Evolutionary conservation across 2,329 filamentous ascomycete species (phyloP).

Genomic region (Rutstroemia sp.): DNA sequence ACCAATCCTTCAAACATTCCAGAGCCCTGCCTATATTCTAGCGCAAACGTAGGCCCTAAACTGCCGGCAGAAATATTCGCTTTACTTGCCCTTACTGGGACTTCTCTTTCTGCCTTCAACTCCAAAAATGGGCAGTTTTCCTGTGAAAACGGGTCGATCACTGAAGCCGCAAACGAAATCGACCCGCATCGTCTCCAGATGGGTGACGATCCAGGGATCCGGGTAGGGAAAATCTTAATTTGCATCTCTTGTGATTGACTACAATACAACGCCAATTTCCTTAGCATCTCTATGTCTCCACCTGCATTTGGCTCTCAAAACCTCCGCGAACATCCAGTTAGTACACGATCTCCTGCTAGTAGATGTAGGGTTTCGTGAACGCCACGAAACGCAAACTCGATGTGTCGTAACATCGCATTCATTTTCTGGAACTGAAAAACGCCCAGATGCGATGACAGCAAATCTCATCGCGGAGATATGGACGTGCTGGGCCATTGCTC

Average conservation of each 20-base stretch:
- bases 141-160: no score
- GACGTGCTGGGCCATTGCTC: constrained; percentile 4
- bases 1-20: neutral
- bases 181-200: neutral
- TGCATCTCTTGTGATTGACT: neutral
- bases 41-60: no score
- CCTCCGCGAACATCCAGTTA: neutral
- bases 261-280: neutral
- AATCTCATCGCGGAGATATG: constrained; percentile 4
- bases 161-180: neutral
- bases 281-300: neutral
- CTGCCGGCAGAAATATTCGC: neutral
- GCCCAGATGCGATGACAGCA: neutral
- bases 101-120: neutral
- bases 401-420: neutral
- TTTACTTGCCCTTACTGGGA: neutral
- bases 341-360: no score
- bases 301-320: neutral
- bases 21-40: neutral
- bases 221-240: neutral
- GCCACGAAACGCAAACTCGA: neutral
- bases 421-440: neutral
- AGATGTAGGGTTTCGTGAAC: neutral
- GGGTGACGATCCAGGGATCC: neutral
- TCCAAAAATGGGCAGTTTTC: no score